Percentiles rank a stretch among this genome's conserved stretches.
Evolutionary conservation across 2,329 filamentous ascomycete species (phyloP).

Genomic region (Alternaria consortialis): DNA sequence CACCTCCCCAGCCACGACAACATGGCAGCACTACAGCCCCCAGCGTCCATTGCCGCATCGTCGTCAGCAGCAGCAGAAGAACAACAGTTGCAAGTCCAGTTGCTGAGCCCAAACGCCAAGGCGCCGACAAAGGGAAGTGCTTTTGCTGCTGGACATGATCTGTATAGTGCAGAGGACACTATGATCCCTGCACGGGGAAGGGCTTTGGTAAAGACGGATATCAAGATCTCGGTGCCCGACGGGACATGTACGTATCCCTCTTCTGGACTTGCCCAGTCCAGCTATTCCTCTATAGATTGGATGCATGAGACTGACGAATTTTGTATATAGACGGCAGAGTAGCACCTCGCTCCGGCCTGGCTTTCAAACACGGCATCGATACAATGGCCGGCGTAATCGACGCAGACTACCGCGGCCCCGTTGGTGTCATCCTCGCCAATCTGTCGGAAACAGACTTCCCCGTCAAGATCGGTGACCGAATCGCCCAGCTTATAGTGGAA

Average conservation of each 20-base stretch:
- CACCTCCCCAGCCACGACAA: slow-evolving; percentile 29
- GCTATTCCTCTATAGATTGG: not conserved
- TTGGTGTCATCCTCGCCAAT: slow-evolving; percentile 96
- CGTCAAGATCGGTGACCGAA: slow-evolving; percentile 84
- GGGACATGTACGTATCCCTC: slow-evolving; percentile 76
- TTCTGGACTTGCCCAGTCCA: not conserved
- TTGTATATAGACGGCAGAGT: slow-evolving; percentile 77
- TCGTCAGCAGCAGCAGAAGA: slow-evolving; percentile 40
- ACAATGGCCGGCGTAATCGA: slow-evolving; percentile 97
- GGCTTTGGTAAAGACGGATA: slow-evolving; percentile 86
- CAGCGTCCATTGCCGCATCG: slow-evolving; percentile 33
- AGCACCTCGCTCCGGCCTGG: slow-evolving; percentile 89
- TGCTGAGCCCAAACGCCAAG: slow-evolving; percentile 79
- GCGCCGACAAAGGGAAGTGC: slow-evolving; percentile 88
- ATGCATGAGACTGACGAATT: not conserved
- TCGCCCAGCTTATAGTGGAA: slow-evolving; percentile 94
- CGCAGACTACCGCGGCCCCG: slow-evolving; percentile 92
- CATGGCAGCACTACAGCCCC: slow-evolving; percentile 28
- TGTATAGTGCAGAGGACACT: slow-evolving; percentile 80
- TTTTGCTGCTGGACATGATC: slow-evolving; percentile 91
- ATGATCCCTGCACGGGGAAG: slow-evolving; percentile 84
- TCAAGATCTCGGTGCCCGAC: slow-evolving; percentile 87
- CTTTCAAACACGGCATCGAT: slow-evolving; percentile 94
- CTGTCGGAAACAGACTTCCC: slow-evolving; percentile 82
- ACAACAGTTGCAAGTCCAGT: slow-evolving; percentile 82